Evolutionary conservation across 139 green algal genomes (phyloP), one percentile per base, ranked within the genome.

Genomic region (Microglena sp.): DNA sequence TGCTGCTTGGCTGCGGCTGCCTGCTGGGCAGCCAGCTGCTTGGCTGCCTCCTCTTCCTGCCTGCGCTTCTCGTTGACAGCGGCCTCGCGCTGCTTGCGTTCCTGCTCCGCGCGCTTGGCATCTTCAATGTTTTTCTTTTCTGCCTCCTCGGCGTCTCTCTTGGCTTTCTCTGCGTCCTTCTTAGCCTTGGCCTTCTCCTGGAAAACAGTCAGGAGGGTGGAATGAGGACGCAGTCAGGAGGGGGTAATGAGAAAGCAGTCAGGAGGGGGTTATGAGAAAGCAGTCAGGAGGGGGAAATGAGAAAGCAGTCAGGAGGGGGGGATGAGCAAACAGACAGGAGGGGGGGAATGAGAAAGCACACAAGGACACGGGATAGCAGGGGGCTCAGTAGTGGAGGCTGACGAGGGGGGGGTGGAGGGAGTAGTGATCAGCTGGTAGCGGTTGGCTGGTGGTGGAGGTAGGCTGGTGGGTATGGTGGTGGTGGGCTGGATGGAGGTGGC

Each of bases 101-200:
- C 69, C 46, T 61, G 31, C 60, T 71, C 64, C 58, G 66, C 27
- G 2, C 66, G 55, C 40, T 68, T 70, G 34, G 7, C 33, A 36
- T 82, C 71, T 11, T 86, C 77, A 24, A 11, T 50, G 21, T 46
- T 29, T 40, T 32, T 57, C 27, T 61, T 44, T 67, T 78, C 68
- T 24, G 55, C 60, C 44, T 82, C 75, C 60, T 85, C 80, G 26
- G 70, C 55, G 33, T 84, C 76, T 45, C 72, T 79, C 73, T 83
- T 82, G 15, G 59, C 75, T 50, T 11, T 50, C 15, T 50, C 15
- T 50, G 40, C 40, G 67, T 89, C 77, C 75, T 89, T 77, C 66
- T 81, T 83, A 69, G 82, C 83, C 59, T 91, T 90, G 34, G 40
- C 18, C 15, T 50, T 11, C 18, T 11, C 18, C 15, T 50, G 40